Base-by-base conservation (phyloP, 2,329 filamentous ascomycete species). In the Clonostachys sp. region DNA sequence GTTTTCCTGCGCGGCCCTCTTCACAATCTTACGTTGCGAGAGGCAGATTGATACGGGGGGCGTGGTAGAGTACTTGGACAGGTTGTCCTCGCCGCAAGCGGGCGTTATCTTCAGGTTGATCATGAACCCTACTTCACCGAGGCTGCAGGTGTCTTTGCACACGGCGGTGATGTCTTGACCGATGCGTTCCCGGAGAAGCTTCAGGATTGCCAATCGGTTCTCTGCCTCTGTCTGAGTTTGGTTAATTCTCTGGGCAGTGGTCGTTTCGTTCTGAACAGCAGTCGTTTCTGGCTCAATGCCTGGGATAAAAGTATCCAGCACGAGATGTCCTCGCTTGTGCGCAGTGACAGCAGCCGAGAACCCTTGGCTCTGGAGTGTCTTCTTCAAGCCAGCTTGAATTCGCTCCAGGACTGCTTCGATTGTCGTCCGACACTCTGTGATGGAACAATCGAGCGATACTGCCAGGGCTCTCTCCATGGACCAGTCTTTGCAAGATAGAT, bases 241-340 rank as follows among this genome's bases (percentile, higher is more conserved):
- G 24, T 10, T 30, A 9, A 9, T 30, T 8, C 24, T 30, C 24
- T 30, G 24, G 4, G 10, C 24, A 4, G 24, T 24, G 8, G 24
- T 2, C 3, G 24, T 24, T 8, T 24, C 24, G 6, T 2, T 24
- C 24, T 24, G 6, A 24, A 8, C 24, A 30, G 24, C 24, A 30
- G 24, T 10, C 8, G 24, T 30, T 30, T 30, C 24, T 4, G 24
- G 24, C 10, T 30, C 24, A 9, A 30, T 30, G 24, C 9, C 24
- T 30, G 24, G 24, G 9, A 78, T 60, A 6, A 68, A 70, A 52
- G 75, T 75, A 56, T 77, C 71, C n/a, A 77, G 50, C 13, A 80
- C 66, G 18, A 77, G 67, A 48, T 80, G 77, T 1, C 77, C 77
- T 41, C 76, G 70, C 55, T 80, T 80, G 52, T 75, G 66, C 7